Evolutionary conservation across 768 basidiomycete species (phyloP).

Genomic region (Boletus pseudo-olivaceus): DNA sequence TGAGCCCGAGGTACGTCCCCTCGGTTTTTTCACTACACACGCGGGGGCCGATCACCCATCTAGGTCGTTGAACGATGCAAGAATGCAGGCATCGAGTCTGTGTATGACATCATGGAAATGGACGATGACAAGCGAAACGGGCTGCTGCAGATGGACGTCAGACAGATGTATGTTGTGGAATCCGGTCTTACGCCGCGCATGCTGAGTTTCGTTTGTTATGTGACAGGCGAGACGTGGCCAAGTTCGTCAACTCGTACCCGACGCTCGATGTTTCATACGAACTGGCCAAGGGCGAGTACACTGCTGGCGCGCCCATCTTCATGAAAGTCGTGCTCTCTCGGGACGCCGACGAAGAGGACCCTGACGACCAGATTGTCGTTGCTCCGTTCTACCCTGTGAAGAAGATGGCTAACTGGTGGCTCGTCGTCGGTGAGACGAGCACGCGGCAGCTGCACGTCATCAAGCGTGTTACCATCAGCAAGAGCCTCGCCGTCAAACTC

Average conservation of each 20-base stretch:
- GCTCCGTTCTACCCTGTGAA: constrained; percentile 89
- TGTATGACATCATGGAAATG: constrained; percentile 98
- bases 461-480: constrained; percentile 80
- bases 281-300: constrained; percentile 83
- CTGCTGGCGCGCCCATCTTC: constrained; percentile 78
- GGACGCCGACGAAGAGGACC: constrained; percentile 76
- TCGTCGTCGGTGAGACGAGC: constrained; percentile 83
- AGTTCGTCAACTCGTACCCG: constrained; percentile 94
- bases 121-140: constrained; percentile 86
- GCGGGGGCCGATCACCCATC: not conserved
- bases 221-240: constrained; percentile 86
- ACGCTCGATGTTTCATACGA: constrained; percentile 90
- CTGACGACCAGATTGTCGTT: constrained; percentile 77
- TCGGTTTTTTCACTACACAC: not conserved
- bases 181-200: not conserved
- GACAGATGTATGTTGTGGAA: constrained; percentile 68
- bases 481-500: constrained; percentile 75
- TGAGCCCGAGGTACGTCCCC: constrained; percentile 65
- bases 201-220: not conserved
- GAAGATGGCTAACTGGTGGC: constrained; percentile 97
- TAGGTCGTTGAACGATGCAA: constrained; percentile 85
- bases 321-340: constrained; percentile 76
- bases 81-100: constrained; percentile 75
- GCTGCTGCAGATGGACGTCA: constrained; percentile 78
- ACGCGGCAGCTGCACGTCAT: constrained; percentile 78